Base-by-base conservation (phyloP, 2,329 filamentous ascomycete species). In the Monosporascus ibericus region DNA sequence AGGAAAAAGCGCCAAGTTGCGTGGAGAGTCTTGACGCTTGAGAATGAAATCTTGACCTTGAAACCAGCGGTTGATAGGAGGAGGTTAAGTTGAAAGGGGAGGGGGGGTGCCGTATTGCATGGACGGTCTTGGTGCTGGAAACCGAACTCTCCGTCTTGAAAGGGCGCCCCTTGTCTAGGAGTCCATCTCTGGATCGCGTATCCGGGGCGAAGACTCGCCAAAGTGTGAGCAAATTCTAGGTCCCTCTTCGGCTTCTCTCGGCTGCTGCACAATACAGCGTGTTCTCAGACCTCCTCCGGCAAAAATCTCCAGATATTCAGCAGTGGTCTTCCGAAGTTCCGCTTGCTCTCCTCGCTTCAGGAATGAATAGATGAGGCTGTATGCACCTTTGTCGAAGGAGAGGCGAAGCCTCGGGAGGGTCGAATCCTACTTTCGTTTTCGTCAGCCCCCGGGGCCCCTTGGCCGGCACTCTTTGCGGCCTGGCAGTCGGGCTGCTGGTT, bases 261-360 rank as follows among this genome's bases (percentile, higher is more conserved):
- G 30, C 30, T 34, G 85, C 65, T 95, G 82, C 5, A 94, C 94
- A 62, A 99, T 90, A 70, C 94, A 99, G 9, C 99, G 81, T 5
- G 94, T 99, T 64, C 94, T 86, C 36, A 99, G 78, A 69, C 94
- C 94, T 75, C 99, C 95, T 49, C 92, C 81, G 20, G 94, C 95
- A 71, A 97, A 99, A 82, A 96, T 88, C 67, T 99, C 95, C 18
- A 99, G 80, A 65, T 99, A 92, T 61, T 96, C 90, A 4, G 92
- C 94, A 1, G 94, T 99, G 18, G 81, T 79, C 61, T 83, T 81
- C 56, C 94, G 83, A 50, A 99, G 80, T 64, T 96, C 88, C 55
- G 84, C 79, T 71, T 99, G 94, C 69, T 95, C 86, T 48, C 92
- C 91, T 57, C 81, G 84, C 71, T 85, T 89, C 55, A 99, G 76